Evolutionary conservation across 306 rosid species (phyloP), one percentile per base, ranked within the genome.

Genomic region (Astragalus glycyphyllos): DNA sequence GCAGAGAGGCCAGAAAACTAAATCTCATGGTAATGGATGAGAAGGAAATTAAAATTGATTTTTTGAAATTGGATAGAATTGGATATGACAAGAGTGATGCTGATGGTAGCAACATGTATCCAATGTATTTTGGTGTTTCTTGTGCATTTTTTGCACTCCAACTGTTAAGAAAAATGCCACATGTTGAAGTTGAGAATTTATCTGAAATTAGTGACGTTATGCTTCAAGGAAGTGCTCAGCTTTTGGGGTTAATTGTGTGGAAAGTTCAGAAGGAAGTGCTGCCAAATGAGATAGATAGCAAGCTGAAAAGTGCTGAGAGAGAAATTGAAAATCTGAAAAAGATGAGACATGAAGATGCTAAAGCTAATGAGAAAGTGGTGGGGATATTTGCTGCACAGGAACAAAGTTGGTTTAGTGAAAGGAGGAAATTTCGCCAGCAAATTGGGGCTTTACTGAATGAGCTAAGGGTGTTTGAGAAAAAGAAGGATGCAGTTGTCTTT

Each of bases 331-430:
- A 82, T 68, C 84, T 94, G 86, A 90, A 86, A 80, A 87, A 72
- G 71, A 72, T 85, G 49, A 87, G 98, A 32, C 95, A 79, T 34
- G 98, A 94, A 54, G 98, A 94, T 69, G 98, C 97, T 11, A 94
- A 82, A 45, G 98, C 98, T 47, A 94, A 89, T 58, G 98, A 90
- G 86, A 94, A 89, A 83, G 98, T 94, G 47, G 98, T 94, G 26
- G 76, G 95, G 49, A 94, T 94, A 31, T 90, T 90, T 80, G 97
- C 97, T 31, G 78, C 94, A 49, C 97, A 90, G 64, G 98, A 94
- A 78, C 98, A 94, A 77, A 69, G 78, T 42, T 90, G 98, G 98
- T 81, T 89, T 63, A 67, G 66, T 20, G 97, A 94, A 77, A 84
- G 96, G 84, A 83, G 74, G 86, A 87, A 82, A 46, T 84, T 90